Evolutionary conservation across 257 asterid genomes (phyloP).

Genomic region (Gentiana dahurica): DNA sequence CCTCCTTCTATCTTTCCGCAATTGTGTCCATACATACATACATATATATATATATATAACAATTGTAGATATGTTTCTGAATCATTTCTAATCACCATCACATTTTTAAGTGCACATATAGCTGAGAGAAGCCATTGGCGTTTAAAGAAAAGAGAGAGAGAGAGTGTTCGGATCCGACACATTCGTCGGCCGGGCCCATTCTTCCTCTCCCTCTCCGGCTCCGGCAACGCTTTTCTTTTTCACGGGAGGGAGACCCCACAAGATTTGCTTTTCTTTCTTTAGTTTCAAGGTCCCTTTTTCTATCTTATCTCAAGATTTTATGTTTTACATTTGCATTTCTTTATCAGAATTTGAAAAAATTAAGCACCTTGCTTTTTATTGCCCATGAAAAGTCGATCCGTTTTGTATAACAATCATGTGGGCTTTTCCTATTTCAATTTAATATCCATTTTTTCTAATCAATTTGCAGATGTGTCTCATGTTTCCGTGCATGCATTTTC

Average conservation of each 20-base stretch:
- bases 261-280: neutral
- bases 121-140: neutral
- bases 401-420: neutral
- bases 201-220: conserved; percentile 5
- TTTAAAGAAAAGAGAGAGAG: neutral
- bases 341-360: no score
- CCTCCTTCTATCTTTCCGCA: conserved; percentile 2
- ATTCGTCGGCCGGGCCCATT: conserved; percentile 8
- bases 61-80: neutral
- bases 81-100: no score
- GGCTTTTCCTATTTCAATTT: neutral
- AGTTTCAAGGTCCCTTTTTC: conserved; percentile 3
- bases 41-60: neutral
- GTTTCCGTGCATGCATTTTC: neutral
- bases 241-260: conserved; percentile 8
- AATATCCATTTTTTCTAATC: neutral
- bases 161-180: conserved; percentile 7
- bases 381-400: neutral
- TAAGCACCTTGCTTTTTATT: no score
- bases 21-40: neutral
- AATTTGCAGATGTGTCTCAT: neutral
- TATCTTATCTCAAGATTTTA: no score
- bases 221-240: conserved; percentile 1
- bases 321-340: no score
- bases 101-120: neutral